Percentiles rank a stretch among this genome's conserved stretches.
These are phyloP conservation scores for Protomyces arabidopsidicola DNA, from an alignment of 1,139 yeast genomes.

Conservation along the genomic window DNA sequence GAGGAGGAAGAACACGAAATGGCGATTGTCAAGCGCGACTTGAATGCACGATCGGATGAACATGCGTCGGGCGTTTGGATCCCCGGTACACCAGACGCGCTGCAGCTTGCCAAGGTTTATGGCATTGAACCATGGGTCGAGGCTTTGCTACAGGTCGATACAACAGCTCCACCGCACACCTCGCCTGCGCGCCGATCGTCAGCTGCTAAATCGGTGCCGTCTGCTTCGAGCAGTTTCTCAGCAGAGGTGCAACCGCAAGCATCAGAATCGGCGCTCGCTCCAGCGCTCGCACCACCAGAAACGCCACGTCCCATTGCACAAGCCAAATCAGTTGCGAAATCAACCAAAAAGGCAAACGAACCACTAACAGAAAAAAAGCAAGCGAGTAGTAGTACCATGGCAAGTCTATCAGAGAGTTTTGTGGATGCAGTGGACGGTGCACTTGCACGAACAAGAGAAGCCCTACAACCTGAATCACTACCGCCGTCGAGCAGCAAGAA, in stretches of 20 bases:
- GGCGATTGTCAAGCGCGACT: constrained; percentile 17
- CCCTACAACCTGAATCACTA: neutral
- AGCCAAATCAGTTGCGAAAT: neutral
- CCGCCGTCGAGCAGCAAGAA: neutral
- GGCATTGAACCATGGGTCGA: constrained; percentile 28
- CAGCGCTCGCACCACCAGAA: neutral
- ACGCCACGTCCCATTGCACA: constrained; percentile 6
- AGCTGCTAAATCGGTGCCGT: neutral
- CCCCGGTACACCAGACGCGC: constrained; percentile 26
- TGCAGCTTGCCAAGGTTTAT: constrained; percentile 22
- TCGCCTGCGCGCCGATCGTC: constrained; percentile 5
- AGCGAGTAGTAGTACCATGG: neutral
- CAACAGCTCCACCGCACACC: neutral
- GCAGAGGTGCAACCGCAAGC: neutral
- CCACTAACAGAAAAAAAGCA: neutral
- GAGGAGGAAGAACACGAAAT: constrained; percentile 21
- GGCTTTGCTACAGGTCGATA: constrained; percentile 16
- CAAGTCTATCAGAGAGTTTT: neutral
- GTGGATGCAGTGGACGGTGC: neutral
- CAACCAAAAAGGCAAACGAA: neutral
- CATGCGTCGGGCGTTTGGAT: constrained; percentile 28
- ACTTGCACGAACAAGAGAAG: neutral
- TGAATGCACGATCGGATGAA: constrained; percentile 21
- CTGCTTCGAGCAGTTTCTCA: neutral
- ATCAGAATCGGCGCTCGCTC: no score